Evolutionary conservation across 2,329 filamentous ascomycete genomes (phyloP).

Genomic region (Hypoxylon rubiginosum): DNA sequence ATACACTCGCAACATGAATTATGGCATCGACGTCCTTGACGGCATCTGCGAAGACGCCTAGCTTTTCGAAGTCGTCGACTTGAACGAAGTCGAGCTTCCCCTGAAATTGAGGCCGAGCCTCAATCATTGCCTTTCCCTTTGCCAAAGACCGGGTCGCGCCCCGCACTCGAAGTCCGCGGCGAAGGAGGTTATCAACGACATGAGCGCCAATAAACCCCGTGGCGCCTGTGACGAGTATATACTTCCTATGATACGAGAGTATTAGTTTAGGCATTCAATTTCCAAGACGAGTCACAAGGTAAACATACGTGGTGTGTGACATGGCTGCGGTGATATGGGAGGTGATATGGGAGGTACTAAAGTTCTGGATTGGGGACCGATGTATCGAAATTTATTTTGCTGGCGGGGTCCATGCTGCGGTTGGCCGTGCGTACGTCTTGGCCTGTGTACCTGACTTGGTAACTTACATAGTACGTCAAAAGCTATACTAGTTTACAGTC

Average conservation of each 20-base stretch:
- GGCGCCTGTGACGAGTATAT: not conserved
- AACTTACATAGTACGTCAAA: not conserved
- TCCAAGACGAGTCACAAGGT: not conserved
- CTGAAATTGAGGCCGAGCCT: not conserved
- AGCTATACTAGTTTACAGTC: not conserved
- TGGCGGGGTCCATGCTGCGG: not conserved
- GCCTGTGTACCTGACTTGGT: not conserved
- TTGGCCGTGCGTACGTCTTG: no score
- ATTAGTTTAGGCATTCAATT: not conserved
- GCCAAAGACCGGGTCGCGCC: not conserved
- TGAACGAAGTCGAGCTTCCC: constrained; percentile 49
- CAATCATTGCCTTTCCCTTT: constrained; percentile 1
- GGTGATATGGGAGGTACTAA: no score
- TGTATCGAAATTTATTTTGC: not conserved
- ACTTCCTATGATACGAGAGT: not conserved
- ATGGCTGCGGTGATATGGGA: not conserved
- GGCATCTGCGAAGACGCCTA: constrained; percentile 54
- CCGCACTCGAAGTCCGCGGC: not conserved
- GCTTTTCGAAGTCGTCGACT: constrained; percentile 58
- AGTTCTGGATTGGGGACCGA: not conserved
- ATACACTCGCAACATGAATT: constrained; percentile 61
- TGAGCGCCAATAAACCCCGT: constrained; percentile 1
- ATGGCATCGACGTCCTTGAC: constrained; percentile 59
- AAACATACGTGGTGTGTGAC: constrained; percentile 2
- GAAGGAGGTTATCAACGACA: not conserved